These are phyloP conservation scores for Codiaeum variegatum DNA, from an alignment of 441 rosid genomes.

Conservation along the genomic window DNA sequence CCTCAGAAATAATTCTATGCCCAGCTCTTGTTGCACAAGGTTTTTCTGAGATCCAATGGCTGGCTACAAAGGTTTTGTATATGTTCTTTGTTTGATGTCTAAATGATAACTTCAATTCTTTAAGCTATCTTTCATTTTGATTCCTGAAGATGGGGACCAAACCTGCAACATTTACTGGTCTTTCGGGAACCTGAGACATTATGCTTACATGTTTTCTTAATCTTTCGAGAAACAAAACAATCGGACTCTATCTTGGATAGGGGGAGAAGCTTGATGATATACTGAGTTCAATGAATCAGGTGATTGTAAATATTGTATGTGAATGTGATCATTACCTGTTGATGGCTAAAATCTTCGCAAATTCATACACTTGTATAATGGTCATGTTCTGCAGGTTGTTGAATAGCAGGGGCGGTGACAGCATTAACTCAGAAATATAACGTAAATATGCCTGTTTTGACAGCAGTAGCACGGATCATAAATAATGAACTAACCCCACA, in stretches of 20 bases:
- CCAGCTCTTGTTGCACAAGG: constrained; percentile 97
- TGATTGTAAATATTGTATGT: constrained; percentile 24
- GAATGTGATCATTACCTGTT: not conserved
- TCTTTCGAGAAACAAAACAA: constrained; percentile 85
- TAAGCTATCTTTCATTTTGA: constrained; percentile 1
- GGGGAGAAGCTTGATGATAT: constrained; percentile 87
- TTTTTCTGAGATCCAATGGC: constrained; percentile 93
- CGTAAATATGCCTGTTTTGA: constrained; percentile 83
- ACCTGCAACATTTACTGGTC: constrained; percentile 80
- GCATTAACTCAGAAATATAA: constrained; percentile 92
- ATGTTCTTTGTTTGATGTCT: constrained; percentile 7
- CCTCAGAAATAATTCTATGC: constrained; percentile 95
- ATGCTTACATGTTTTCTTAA: constrained; percentile 92
- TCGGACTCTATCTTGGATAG: constrained; percentile 88
- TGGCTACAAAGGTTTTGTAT: constrained; percentile 70
- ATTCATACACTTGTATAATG: not conserved
- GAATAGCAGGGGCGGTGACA: constrained; percentile 95
- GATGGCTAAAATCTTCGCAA: constrained; percentile 12
- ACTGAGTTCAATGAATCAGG: constrained; percentile 83
- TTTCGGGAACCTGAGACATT: constrained; percentile 95
- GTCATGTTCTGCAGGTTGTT: constrained; percentile 49
- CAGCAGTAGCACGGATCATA: constrained; percentile 88
- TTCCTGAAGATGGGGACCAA: constrained; percentile 85
- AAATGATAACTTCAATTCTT: not conserved
- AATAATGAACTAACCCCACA: constrained; percentile 79